Evolutionary conservation across 176 grass and related monocot species (phyloP).

Genomic region (Zizania latifolia): DNA sequence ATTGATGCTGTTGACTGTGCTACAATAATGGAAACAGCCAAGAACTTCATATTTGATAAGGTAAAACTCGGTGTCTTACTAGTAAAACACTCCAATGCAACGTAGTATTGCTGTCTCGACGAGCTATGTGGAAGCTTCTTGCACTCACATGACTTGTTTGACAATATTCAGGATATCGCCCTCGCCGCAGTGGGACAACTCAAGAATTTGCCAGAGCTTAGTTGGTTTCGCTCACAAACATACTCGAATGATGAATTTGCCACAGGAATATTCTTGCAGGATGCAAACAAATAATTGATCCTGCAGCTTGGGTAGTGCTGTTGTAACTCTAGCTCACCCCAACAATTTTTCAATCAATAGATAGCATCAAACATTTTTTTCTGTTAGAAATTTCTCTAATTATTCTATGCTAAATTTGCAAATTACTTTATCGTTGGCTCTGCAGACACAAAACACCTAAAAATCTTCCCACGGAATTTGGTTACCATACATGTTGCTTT

Average conservation of each 20-base stretch:
- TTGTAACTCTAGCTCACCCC: constrained; percentile 30
- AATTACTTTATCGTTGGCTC: not conserved
- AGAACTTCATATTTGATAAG: constrained; percentile 77
- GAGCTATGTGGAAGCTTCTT: not conserved
- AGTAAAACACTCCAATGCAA: not conserved
- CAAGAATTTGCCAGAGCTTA: constrained; percentile 61
- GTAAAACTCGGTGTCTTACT: constrained; percentile 26
- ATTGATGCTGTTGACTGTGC: constrained; percentile 86
- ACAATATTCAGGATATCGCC: constrained; percentile 65
- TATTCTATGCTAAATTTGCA: constrained; percentile 14
- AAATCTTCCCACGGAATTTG: not conserved
- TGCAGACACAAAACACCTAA: not conserved
- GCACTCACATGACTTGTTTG: constrained; percentile 15
- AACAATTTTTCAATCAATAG: constrained; percentile 9
- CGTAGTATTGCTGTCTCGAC: not conserved
- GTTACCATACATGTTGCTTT: constrained; percentile 22
- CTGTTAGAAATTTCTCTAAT: not conserved
- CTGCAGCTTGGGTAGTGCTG: constrained; percentile 9
- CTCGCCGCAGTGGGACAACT: constrained; percentile 63
- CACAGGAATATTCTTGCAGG: not conserved
- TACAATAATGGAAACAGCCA: constrained; percentile 81
- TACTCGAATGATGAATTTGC: constrained; percentile 23
- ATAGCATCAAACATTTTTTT: not conserved
- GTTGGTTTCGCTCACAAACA: constrained; percentile 75
- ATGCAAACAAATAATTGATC: constrained; percentile 25